Conservation (phyloP, 2,329 filamentous ascomycete genomes). For the Fonsecaea erecta region DNA sequence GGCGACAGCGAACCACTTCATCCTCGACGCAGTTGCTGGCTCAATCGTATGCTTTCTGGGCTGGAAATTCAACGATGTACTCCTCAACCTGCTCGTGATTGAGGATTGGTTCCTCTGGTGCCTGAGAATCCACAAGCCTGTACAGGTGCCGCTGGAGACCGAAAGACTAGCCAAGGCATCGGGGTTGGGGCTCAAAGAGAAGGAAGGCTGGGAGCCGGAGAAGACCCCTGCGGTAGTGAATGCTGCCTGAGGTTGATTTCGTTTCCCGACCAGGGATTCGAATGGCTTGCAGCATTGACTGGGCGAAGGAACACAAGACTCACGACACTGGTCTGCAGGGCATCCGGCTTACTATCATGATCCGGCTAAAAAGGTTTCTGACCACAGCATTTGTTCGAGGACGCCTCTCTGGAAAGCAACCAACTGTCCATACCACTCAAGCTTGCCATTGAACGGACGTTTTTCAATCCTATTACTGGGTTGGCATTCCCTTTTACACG, state of each 20-base stretch:
- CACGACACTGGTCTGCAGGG: too few relatives aligned
- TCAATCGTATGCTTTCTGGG: conserved; percentile 67
- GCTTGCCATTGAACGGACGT: not conserved
- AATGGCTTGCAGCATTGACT: not conserved
- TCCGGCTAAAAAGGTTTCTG: too few relatives aligned
- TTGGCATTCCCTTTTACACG: not conserved
- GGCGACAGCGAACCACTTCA: conserved; percentile 73
- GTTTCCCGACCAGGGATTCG: not conserved
- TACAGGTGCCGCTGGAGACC: conserved; percentile 26
- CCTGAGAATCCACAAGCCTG: conserved; percentile 68
- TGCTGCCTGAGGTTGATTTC: conserved; percentile 4
- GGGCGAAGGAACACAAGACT: not conserved
- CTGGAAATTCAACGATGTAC: conserved; percentile 60
- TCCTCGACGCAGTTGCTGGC: conserved; percentile 72
- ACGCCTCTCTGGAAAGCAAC: too few relatives aligned
- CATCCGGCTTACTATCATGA: too few relatives aligned
- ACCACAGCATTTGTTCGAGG: too few relatives aligned
- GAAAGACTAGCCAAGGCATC: not conserved
- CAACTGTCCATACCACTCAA: not conserved
- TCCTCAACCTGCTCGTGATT: conserved; percentile 67
- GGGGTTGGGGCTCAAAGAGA: conserved; percentile 9
- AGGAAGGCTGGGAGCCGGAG: conserved; percentile 16
- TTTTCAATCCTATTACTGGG: not conserved
- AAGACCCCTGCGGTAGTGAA: conserved; percentile 1
- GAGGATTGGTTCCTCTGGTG: conserved; percentile 71